Evolutionary conservation across 2,329 filamentous ascomycete genomes (phyloP).

Genomic region (Cordyceps pruinosa): DNA sequence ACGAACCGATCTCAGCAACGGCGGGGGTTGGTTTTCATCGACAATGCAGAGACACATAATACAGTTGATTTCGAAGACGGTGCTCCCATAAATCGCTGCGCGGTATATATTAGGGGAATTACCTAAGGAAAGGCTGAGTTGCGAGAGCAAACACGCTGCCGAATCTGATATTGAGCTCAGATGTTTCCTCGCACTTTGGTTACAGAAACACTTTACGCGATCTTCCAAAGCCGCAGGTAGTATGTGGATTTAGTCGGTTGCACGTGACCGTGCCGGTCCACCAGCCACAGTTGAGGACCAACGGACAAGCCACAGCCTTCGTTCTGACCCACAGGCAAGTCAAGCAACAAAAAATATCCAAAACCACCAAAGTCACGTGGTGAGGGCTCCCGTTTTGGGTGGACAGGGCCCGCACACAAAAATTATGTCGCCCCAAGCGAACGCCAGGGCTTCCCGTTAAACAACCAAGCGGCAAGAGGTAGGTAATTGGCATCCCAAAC

Average conservation of each 20-base stretch:
- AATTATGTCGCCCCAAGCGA: constrained; percentile 26
- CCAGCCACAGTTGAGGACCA: neutral
- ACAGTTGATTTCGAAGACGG: neutral
- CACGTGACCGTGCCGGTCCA: neutral
- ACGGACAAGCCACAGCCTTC: constrained; percentile 3
- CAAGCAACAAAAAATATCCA: neutral
- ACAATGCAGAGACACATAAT: neutral
- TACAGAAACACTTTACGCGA: constrained; percentile 9
- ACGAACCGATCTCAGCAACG: neutral
- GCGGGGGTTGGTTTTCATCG: neutral
- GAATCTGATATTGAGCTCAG: neutral
- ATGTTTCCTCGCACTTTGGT: neutral
- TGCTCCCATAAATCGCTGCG: neutral
- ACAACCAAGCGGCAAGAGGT: constrained; percentile 34
- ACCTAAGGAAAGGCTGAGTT: neutral
- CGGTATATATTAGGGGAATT: neutral
- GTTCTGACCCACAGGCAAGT: constrained; percentile 1
- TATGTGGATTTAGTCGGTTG: neutral
- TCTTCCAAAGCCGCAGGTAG: neutral
- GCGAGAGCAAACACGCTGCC: neutral
- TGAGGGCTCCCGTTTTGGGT: constrained; percentile 22
- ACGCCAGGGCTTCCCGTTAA: constrained; percentile 27
- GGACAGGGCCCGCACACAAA: constrained; percentile 30
- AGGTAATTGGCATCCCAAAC: constrained; percentile 27
- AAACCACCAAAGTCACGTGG: constrained; percentile 25